Base-by-base conservation (phyloP, 176 grass and related monocot genomes). In the Luzula sylvatica region DNA sequence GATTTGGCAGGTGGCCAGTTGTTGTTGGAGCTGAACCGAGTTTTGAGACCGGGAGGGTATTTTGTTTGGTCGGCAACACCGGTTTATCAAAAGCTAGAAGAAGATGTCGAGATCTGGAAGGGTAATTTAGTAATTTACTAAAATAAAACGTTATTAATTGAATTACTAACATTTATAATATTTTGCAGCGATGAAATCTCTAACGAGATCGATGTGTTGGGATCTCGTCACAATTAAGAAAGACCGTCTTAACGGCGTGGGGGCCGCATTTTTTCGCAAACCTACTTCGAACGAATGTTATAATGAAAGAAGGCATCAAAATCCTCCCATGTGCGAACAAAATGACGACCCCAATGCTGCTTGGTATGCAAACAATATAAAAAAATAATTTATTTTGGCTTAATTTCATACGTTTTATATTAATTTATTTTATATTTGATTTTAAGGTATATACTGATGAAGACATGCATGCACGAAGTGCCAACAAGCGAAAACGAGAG, bases 21-120 rank as follows among this genome's bases (percentile, higher is more conserved):
- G 20, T 81, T 96, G 5, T 74, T 96, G 2, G 92, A 89, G 73
- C 67, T 96, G 9, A 89, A 96, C 55, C 85, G 92, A 46, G 81
- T 89, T 20, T 72, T 96, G 15, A 83, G 92, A 18, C 92, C 81
- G 26, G 92, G 92, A 39, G 92, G 85, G 2, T 82, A 74, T 51
- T 96, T 96, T 71, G 81, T 96, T 46, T 96, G 92, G 92, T 96
- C 92, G 6, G 92, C 80, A 5, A 96, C 92, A 8, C 92, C 92
- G 8, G 92, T 95, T 21, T 95, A 95, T 70, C 90, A 95, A 68
- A 96, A 96, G 48, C 77, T 96, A 3, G 56, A 76, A 21, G 92
- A 89, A 24, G 92, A 96, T 71, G 75, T 74, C 5, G 71, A 86
- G 54, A 89, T 96, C 48, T 96, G 92, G 92, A 82, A 77, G 56